A percentile compares a stretch with the other conserved stretches of the same genome.
Conservation (phyloP, 148 eudicot species). For the Silene latifolia region DNA sequence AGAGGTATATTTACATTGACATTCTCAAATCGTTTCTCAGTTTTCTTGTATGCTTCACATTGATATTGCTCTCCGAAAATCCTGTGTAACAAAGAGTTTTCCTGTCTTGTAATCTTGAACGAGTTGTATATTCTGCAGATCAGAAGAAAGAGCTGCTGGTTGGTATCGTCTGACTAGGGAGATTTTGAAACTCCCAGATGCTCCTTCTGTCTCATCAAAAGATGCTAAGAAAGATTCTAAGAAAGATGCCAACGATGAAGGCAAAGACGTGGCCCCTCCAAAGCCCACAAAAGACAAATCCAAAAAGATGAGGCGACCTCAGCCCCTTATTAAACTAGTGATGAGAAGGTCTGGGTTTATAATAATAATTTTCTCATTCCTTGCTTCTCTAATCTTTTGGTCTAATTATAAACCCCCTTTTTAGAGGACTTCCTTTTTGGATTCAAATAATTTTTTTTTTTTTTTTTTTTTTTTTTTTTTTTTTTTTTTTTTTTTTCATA, state of each 20-base stretch:
- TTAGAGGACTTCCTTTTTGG: not conserved
- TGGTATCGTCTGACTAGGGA: conserved; percentile 97
- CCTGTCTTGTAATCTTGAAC: not conserved
- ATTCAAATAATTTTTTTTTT: not conserved
- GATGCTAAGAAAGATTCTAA: conserved; percentile 32
- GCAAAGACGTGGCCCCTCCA: conserved; percentile 55
- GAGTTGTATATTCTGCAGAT: conserved; percentile 39
- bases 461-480: too few species aligned
- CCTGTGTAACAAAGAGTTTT: not conserved
- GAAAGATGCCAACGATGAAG: conserved; percentile 57
- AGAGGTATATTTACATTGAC: conserved; percentile 48
- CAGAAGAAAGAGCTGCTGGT: conserved; percentile 96
- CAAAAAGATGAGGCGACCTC: conserved; percentile 78
- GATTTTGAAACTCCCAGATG: conserved; percentile 92
- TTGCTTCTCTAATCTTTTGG: not conserved
- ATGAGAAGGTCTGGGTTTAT: conserved; percentile 69
- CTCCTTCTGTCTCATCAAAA: conserved; percentile 62
- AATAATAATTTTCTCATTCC: not conserved
- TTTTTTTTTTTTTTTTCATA: not conserved
- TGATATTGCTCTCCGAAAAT: not conserved
- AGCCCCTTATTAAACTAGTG: conserved; percentile 92
- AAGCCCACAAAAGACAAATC: conserved; percentile 78
- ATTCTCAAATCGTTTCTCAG: not conserved
- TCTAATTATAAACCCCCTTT: not conserved
- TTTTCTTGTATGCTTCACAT: conserved; percentile 11